Conservation (phyloP, 805 yeast species). For the Kazachstania bromeliacearum region DNA sequence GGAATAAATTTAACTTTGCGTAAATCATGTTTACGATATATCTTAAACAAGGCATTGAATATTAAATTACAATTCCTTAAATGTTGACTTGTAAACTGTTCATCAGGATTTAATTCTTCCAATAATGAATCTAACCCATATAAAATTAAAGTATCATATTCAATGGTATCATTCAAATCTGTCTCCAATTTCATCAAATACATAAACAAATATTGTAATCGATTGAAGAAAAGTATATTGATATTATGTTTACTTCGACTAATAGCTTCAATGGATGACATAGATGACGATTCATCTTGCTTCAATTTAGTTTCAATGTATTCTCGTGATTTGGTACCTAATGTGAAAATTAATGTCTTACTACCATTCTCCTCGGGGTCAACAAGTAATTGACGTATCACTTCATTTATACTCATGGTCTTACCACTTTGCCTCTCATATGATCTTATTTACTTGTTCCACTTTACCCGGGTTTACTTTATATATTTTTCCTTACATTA, state of each 20-base stretch:
- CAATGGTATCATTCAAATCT: constrained; percentile 9
- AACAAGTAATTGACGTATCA: constrained; percentile 6
- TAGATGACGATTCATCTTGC: constrained; percentile 3
- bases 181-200: constrained; percentile 27
- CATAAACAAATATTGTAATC: constrained; percentile 27
- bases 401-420: too few species aligned
- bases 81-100: constrained; percentile 3
- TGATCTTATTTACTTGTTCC: too few species aligned
- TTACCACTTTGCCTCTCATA: too few species aligned
- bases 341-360: constrained; percentile 18
- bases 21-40: constrained; percentile 13
- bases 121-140: constrained; percentile 23
- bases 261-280: constrained; percentile 14
- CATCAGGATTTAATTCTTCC: not conserved
- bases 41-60: constrained; percentile 17
- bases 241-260: constrained; percentile 11
- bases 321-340: constrained; percentile 20
- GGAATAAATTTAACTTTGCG: constrained; percentile 9
- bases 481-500: too few species aligned
- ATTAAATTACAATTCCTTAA: constrained; percentile 17
- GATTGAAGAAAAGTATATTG: constrained; percentile 23
- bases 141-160: constrained; percentile 18
- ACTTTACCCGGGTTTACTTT: too few species aligned
- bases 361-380: constrained; percentile 3
- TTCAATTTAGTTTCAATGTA: constrained; percentile 15